Evolutionary conservation across 1,284 basidiomycete genomes (phyloP).

Genomic region (Meira nashicola): DNA sequence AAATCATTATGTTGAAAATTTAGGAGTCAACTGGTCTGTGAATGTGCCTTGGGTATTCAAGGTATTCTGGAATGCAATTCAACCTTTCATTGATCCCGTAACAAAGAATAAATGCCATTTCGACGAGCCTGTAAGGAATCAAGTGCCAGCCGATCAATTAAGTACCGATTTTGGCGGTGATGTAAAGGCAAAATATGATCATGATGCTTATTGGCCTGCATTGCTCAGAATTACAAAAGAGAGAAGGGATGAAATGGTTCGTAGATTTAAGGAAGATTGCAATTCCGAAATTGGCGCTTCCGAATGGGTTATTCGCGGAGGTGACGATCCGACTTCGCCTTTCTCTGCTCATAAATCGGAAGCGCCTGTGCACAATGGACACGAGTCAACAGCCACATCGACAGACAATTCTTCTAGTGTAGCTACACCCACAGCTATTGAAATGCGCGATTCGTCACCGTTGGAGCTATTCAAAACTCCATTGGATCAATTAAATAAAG

Average conservation of each 20-base stretch:
- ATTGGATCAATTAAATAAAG: not conserved
- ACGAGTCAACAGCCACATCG: not conserved
- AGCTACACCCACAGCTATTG: not conserved
- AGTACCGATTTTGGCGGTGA: constrained; percentile 39
- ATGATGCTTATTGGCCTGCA: constrained; percentile 69
- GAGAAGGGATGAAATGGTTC: constrained; percentile 58
- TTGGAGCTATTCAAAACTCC: constrained; percentile 7
- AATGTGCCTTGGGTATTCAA: constrained; percentile 45
- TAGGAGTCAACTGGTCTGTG: constrained; percentile 54
- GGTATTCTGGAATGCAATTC: constrained; percentile 45
- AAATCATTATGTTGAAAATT: constrained; percentile 45
- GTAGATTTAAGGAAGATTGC: constrained; percentile 56
- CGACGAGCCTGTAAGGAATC: constrained; percentile 42
- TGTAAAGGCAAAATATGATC: constrained; percentile 59
- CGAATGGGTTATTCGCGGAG: constrained; percentile 53
- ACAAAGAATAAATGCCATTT: constrained; percentile 52
- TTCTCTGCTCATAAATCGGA: constrained; percentile 6
- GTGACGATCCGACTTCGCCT: constrained; percentile 21
- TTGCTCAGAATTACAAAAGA: constrained; percentile 62
- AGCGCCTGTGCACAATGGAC: not conserved
- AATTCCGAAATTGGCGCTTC: constrained; percentile 44
- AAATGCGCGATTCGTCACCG: not conserved
- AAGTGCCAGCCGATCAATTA: constrained; percentile 38
- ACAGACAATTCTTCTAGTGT: not conserved
- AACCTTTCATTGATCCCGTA: constrained; percentile 54